phyloP scores from a whole-genome alignment of 495 filamentous ascomycete species.

The Haplographium delicatum region DNA sequence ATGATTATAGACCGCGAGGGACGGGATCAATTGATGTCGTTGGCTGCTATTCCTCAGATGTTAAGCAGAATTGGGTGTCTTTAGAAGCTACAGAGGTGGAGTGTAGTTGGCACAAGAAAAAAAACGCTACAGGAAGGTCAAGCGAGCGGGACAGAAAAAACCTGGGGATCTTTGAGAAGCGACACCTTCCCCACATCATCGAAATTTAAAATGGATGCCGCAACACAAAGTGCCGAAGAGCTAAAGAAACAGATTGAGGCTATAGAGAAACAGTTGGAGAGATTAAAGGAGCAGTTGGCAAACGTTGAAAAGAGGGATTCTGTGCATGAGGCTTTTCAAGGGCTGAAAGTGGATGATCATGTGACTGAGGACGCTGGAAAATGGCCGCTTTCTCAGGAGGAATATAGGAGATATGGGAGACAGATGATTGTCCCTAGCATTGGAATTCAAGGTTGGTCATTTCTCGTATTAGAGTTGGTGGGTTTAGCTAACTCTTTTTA shows the following conservation, averaged over 20 bases:
- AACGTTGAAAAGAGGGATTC: conserved; percentile 25
- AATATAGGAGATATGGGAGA: conserved; percentile 82
- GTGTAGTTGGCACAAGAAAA: not conserved
- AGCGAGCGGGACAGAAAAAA: not conserved
- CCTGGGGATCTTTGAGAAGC: not conserved
- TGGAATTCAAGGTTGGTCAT: conserved; percentile 62
- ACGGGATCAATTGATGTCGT: too few relatives aligned
- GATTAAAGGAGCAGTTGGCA: conserved; percentile 31
- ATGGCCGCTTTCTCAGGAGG: conserved; percentile 60
- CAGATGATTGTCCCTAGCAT: conserved; percentile 89
- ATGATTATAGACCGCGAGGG: conserved; percentile 1
- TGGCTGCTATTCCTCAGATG: too few relatives aligned
- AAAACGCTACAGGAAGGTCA: not conserved
- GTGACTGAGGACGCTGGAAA: conserved; percentile 26
- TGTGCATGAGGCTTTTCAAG: not conserved
- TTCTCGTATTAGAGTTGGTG: too few relatives aligned
- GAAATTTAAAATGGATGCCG: conserved; percentile 15
- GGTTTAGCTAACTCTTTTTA: too few relatives aligned
- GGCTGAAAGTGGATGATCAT: not conserved
- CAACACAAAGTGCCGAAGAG: conserved; percentile 12
- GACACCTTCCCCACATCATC: conserved; percentile 1
- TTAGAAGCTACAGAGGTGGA: not conserved
- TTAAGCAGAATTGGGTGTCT: not conserved
- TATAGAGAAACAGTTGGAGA: conserved; percentile 30
- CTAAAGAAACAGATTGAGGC: conserved; percentile 30